Evolutionary conservation across 331 rosid genomes (phyloP).

Genomic region (Spiraea crenata): DNA sequence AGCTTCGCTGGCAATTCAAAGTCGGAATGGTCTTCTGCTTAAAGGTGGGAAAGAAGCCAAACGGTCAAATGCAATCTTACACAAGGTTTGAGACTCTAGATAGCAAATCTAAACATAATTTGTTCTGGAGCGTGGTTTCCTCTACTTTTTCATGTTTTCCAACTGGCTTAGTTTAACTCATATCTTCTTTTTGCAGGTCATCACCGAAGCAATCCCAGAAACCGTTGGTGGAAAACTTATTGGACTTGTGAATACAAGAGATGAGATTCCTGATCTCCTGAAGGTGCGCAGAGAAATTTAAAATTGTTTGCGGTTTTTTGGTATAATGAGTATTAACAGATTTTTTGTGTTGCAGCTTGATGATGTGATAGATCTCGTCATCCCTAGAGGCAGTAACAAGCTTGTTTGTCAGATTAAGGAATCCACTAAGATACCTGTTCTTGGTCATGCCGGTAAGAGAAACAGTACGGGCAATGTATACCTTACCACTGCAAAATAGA

Average conservation of each 20-base stretch:
- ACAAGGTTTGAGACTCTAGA: conserved; percentile 56
- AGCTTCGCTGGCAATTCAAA: conserved; percentile 78
- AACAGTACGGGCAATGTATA: conserved; percentile 4
- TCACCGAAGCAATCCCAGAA: conserved; percentile 62
- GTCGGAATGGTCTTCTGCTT: conserved; percentile 87
- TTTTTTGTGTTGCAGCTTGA: conserved; percentile 55
- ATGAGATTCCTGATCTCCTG: conserved; percentile 80
- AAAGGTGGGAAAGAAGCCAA: conserved; percentile 89
- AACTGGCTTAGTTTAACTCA: conserved; percentile 1
- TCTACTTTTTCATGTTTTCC: neutral
- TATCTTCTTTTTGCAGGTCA: conserved; percentile 45
- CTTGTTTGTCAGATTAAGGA: conserved; percentile 84
- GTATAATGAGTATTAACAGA: conserved; percentile 22
- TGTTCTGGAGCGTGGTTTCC: neutral
- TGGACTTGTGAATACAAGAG: conserved; percentile 81
- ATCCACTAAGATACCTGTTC: conserved; percentile 84
- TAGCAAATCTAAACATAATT: neutral
- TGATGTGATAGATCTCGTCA: conserved; percentile 80
- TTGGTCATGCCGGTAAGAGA: conserved; percentile 80
- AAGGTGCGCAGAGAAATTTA: conserved; percentile 45
- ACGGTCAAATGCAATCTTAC: conserved; percentile 64
- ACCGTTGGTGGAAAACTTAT: conserved; percentile 65
- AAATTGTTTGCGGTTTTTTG: conserved; percentile 15
- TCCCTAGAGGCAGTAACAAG: conserved; percentile 83
- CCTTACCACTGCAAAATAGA: neutral